A percentile compares a stretch with the other conserved stretches of the same genome.
Conservation (phyloP, 2,329 filamentous ascomycete species). For the Dothistroma pini region DNA sequence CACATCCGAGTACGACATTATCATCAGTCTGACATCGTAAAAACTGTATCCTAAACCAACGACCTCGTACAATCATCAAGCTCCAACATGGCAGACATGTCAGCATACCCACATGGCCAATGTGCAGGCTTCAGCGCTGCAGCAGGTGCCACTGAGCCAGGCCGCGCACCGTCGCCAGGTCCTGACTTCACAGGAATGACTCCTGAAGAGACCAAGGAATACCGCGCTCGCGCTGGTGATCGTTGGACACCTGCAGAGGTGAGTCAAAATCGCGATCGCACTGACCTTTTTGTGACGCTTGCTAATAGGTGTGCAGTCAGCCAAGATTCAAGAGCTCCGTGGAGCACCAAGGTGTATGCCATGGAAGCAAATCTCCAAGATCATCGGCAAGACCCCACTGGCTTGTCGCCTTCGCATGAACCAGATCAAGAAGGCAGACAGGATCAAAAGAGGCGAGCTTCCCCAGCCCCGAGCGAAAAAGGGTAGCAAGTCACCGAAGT, state of each 20-base stretch:
- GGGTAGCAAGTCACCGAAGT: not conserved
- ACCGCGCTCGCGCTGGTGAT: not conserved
- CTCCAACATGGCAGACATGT: not conserved
- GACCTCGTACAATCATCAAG: not conserved
- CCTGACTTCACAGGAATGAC: not conserved
- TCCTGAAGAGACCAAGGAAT: not conserved
- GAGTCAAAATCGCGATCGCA: not conserved
- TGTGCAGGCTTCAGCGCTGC: not conserved
- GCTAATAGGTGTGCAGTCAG: not conserved
- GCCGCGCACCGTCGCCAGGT: not conserved
- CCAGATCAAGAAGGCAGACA: not conserved
- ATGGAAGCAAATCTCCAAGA: not conserved
- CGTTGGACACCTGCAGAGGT: not conserved
- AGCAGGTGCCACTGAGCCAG: not conserved
- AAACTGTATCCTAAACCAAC: not conserved
- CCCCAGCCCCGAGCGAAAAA: not conserved
- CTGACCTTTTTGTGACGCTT: not conserved
- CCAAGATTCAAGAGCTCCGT: not conserved
- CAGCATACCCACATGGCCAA: not conserved
- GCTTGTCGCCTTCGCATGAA: constrained; percentile 1
- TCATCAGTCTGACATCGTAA: not conserved
- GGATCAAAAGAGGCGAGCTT: not conserved
- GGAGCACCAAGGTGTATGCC: not conserved
- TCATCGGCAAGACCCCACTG: constrained; percentile 1
- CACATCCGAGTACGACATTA: not conserved